phyloP scores from a whole-genome alignment of 306 rosid species.

The Vigna nakashimae region DNA sequence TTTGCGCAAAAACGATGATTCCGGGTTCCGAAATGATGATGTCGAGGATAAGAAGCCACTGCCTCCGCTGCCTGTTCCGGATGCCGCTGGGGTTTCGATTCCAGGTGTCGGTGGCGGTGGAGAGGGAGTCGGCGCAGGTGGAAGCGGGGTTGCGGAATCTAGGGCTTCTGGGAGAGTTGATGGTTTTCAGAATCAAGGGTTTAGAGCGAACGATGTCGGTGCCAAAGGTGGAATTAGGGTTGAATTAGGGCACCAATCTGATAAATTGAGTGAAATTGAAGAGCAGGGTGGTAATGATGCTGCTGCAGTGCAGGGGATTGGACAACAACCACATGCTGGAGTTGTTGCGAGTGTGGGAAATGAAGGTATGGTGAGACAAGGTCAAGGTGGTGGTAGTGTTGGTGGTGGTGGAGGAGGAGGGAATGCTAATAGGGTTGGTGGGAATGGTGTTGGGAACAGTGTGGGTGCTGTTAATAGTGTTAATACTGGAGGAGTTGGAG shows the following conservation, averaged over 20 bases:
- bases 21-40: conserved; percentile 58
- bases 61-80: conserved; percentile 37
- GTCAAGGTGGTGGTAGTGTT: conserved; percentile 46
- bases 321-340: conserved; percentile 58
- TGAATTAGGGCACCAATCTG: conserved; percentile 72
- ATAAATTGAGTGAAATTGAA: conserved; percentile 67
- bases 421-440: conserved; percentile 56
- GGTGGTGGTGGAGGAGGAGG: conserved; percentile 49
- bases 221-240: conserved; percentile 78
- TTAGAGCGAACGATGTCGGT: conserved; percentile 61
- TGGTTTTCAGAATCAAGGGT: conserved; percentile 72
- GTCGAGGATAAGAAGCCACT: conserved; percentile 63
- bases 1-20: conserved; percentile 72
- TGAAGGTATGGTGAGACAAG: conserved; percentile 71
- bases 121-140: conserved; percentile 23
- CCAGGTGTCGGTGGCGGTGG: conserved; percentile 65
- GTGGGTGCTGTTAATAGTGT: conserved; percentile 43
- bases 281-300: conserved; percentile 62
- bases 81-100: conserved; percentile 48
- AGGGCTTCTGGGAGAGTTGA: conserved; percentile 57
- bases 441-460: conserved; percentile 56
- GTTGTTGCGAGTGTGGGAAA: conserved; percentile 57
- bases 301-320: conserved; percentile 62
- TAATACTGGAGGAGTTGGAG: conserved; percentile 40
- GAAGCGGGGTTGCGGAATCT: conserved; percentile 48